These are phyloP conservation scores for Erodium chrysanthum DNA, from an alignment of 441 rosid species.

Conservation along the genomic window DNA sequence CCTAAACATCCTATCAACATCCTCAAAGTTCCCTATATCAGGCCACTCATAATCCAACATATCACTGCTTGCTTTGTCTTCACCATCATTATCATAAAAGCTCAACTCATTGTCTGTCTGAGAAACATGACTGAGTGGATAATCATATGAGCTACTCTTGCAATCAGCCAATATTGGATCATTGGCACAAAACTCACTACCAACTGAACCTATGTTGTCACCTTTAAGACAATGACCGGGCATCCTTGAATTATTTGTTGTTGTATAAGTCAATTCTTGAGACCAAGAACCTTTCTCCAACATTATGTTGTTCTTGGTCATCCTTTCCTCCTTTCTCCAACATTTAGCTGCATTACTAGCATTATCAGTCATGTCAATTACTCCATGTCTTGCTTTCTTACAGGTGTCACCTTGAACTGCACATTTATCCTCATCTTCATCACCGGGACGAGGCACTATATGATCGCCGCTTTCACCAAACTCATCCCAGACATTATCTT, in stretches of 20 bases:
- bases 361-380: constrained; percentile 27
- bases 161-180: constrained; percentile 38
- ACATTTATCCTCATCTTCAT: constrained; percentile 29
- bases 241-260: constrained; percentile 33
- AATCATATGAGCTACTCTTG: constrained; percentile 31
- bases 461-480: constrained; percentile 52
- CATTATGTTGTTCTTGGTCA: constrained; percentile 39
- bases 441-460: constrained; percentile 51
- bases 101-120: constrained; percentile 9
- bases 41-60: constrained; percentile 68
- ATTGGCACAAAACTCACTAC: constrained; percentile 28
- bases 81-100: constrained; percentile 8
- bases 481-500: constrained; percentile 46
- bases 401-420: constrained; percentile 26
- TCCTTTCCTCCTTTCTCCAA: constrained; percentile 31
- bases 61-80: constrained; percentile 3
- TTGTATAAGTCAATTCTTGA: constrained; percentile 30
- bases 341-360: constrained; percentile 25
- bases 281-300: constrained; percentile 49
- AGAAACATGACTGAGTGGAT: constrained; percentile 15
- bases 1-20: constrained; percentile 87
- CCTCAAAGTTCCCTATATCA: constrained; percentile 80
- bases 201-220: constrained; percentile 23
- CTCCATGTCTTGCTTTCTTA: constrained; percentile 42
- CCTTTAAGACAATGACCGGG: constrained; percentile 13